Conservation (phyloP, 148 eudicot species). For the Rhododendron henanense region DNA sequence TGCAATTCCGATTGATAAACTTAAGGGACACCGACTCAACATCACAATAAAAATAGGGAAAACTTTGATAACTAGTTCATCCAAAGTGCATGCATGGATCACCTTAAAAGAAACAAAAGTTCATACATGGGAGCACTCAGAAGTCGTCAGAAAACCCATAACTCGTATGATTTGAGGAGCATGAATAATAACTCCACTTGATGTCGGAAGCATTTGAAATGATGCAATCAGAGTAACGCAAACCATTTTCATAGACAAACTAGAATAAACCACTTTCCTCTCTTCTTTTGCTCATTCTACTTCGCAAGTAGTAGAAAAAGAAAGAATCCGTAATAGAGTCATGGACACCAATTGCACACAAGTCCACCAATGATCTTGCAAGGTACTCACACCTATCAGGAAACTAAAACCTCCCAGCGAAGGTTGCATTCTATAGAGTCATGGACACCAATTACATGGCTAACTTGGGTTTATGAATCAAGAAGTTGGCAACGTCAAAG, state of each 20-base stretch:
- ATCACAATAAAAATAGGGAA: neutral
- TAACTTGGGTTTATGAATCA: neutral
- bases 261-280: neutral
- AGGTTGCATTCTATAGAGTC: neutral
- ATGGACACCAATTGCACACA: neutral
- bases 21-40: neutral
- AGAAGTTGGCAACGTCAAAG: neutral
- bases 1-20: neutral
- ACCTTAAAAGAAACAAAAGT: neutral
- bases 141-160: neutral
- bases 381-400: neutral
- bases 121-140: neutral
- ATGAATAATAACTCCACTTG: neutral
- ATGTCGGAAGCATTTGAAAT: neutral
- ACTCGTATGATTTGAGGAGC: neutral
- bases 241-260: neutral
- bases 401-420: neutral
- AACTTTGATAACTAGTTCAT: neutral
- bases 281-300: neutral
- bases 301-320: neutral
- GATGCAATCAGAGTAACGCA: neutral
- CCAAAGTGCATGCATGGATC: neutral
- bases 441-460: neutral
- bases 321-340: neutral
- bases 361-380: neutral